These are phyloP conservation scores for Falciphora oryzae DNA, from an alignment of 2,329 filamentous ascomycete genomes.

Conservation along the genomic window DNA sequence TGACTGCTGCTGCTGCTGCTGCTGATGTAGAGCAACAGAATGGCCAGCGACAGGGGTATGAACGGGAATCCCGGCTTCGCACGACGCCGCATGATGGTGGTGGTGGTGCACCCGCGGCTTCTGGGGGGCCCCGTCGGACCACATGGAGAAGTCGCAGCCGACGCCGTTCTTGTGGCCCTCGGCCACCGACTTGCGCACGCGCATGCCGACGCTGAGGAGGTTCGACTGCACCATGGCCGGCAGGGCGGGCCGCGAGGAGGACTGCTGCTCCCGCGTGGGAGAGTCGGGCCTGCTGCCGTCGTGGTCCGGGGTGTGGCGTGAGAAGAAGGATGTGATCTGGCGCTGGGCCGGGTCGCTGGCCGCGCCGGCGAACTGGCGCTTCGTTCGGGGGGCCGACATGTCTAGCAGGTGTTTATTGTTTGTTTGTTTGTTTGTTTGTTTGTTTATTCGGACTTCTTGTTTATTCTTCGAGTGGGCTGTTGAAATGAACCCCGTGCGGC, in stretches of 20 bases:
- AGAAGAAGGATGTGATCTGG: slow-evolving; percentile 60
- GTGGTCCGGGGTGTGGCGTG: slow-evolving; percentile 18
- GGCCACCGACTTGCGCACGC: slow-evolving; percentile 84
- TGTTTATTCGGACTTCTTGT: no score
- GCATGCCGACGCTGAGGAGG: slow-evolving; percentile 90
- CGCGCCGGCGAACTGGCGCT: slow-evolving; percentile 57
- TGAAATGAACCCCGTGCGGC: no score
- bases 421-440: no score
- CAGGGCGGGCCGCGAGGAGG: slow-evolving; percentile 33
- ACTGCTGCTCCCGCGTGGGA: slow-evolving; percentile 3
- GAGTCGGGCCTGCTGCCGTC: slow-evolving; percentile 16
- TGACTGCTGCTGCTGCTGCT: not conserved
- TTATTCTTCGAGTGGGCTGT: no score
- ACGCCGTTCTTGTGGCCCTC: slow-evolving; percentile 84
- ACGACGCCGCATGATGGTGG: slow-evolving; percentile 12
- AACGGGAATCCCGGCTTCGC: slow-evolving; percentile 1
- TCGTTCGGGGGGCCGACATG: slow-evolving; percentile 51
- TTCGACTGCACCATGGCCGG: slow-evolving; percentile 68
- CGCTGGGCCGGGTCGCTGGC: slow-evolving; percentile 52
- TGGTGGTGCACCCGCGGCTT: slow-evolving; percentile 1
- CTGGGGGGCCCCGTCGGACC: slow-evolving; percentile 29
- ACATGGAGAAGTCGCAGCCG: slow-evolving; percentile 45
- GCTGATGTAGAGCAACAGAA: slow-evolving; percentile 4
- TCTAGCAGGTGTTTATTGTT: slow-evolving; percentile 7
- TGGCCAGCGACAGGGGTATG: slow-evolving; percentile 8